Base-by-base conservation (phyloP, 2,329 filamentous ascomycete genomes). In the Gnomoniopsis sp. region DNA sequence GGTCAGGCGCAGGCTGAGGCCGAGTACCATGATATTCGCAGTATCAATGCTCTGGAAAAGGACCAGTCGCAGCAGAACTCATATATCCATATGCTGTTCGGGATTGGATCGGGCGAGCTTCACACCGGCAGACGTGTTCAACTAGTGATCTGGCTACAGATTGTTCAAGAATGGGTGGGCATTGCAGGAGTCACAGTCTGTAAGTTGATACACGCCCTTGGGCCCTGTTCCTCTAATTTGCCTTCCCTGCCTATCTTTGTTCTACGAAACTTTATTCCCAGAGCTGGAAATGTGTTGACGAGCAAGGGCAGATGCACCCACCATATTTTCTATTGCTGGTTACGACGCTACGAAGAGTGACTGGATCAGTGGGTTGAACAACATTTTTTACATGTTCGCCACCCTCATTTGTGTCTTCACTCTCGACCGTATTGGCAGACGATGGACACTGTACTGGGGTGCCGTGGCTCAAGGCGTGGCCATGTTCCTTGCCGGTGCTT, bases 401-500 rank as follows among this genome's bases (percentile, higher is more conserved):
- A 90, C 87, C 0, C 74, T 89, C 12, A 81, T 90, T 56, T 88
- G 85, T 58, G 87, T 89, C 53, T 89, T 89, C 65, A 89, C 87
- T 0, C 74, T 90, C 0, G 87, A 90, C 65, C 78, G 82, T 0
- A 88, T 90, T 55, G 87, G 88, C 6, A 80, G 88, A 12, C 79
- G 88, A 15, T 86, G 85, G 83, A 89, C 86, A 0, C 72, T 89
- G 0, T 89, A 87, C 67, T 89, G 86, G 86, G 87, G 88, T 0
- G 79, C 85, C 0, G 75, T 82, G 0, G 85, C 77, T 0, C 86
- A 88, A 63, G 86, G 82, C 0, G 82, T 89, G 26, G 79, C 82
- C 58, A 88, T 90, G 83, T 88, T 88, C 63, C 75, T 86, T 2
- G 86, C 83, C 0, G 88, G 85, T 6, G 87, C 79, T 0, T 82